Base-by-base conservation (phyloP, 306 rosid genomes). In the Canavalia gladiata region DNA sequence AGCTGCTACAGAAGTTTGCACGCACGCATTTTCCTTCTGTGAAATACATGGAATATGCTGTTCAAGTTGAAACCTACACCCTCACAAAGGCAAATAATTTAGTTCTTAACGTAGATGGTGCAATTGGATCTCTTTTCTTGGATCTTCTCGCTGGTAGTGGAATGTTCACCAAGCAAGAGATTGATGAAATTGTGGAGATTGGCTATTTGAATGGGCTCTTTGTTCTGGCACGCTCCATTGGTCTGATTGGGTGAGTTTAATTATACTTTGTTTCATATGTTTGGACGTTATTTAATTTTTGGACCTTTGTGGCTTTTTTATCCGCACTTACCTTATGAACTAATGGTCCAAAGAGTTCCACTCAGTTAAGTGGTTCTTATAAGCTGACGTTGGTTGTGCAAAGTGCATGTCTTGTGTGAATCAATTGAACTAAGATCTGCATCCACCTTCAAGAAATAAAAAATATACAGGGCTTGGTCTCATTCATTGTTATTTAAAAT, bases 71-170 rank as follows among this genome's bases (percentile, higher is more conserved):
- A 87, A 86, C 90, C 81, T 96, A 92, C 87, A 96, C 99, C 5
- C 98, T 96, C 70, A 76, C 98, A 8, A 96, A 96, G 92, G 97
- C 99, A 85, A 93, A 96, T 74, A 96, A 96, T 84, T 86, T 96
- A 84, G 99, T 96, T 82, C 85, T 96, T 11, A 96, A 96, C n/a
- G 98, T 96, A 13, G 99, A 96, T 81, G 99, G 98, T 73, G 99
- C 99, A 13, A 93, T 94, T 64, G 99, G 99, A 69, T 87, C 98
- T 85, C 92, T 96, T 81, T 96, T 96, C 91, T 87, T 96, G 91
- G 99, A 96, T 89, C 98, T 96, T 84, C 98, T 96, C 68, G 94
- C 97, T 28, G 98, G 99, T 65, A 92, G 98, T 72, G 98, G 99
- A 86, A 86, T 96, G 99, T 96, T 96, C 88, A 84, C 83, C 90